Base-by-base conservation (phyloP, 768 basidiomycete species). In the Hypholoma sublateritium region DNA sequence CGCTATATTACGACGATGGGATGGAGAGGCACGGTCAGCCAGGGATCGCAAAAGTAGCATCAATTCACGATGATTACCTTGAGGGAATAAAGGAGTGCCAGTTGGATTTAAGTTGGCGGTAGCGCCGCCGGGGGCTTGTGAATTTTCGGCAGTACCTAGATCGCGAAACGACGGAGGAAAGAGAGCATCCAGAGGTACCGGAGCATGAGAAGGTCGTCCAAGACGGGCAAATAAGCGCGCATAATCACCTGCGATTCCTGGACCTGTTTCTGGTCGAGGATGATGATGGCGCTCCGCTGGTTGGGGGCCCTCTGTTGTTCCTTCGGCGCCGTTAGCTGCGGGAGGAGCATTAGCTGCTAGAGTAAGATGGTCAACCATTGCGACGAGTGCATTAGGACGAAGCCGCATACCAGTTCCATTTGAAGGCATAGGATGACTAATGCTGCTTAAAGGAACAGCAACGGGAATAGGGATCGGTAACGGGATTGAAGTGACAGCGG, bases 381-480 rank as follows among this genome's bases (percentile, higher is more conserved):
- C n/a, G 44, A 16, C 17, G 19, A 25, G 16, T 44, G 45, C 11
- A 17, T 37, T 51, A 32, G 21, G 19, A 35, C 32, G 32, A 9
- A 28, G 6, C 9, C 21, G 25, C 53, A 34, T 53, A 53, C 53
- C 53, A 21, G 42, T 34, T 32, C 42, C 46, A 32, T 22, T 28
- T 25, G 46, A 8, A 2, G 22, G 16, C 22, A n/a, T 25, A 11
- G 17, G 17, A 44, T 22, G 14, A 37, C 55, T 56, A 42, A 58
- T 17, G 12, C 53, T 32, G 9, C 25, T 39, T 1, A 59, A 24
- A 22, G 57, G 61, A 48, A 62, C 41, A 21, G 58, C 49, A 41
- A 63, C 41, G n/a, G 62, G 63, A 43, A 60, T 50, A 28, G 61
- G 63, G 25, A 64, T 50, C 16, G 57, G 52, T 8, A 55, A 35